These are phyloP conservation scores for Torulaspora microellipsoides DNA, from an alignment of 805 yeast genomes.

Conservation along the genomic window DNA sequence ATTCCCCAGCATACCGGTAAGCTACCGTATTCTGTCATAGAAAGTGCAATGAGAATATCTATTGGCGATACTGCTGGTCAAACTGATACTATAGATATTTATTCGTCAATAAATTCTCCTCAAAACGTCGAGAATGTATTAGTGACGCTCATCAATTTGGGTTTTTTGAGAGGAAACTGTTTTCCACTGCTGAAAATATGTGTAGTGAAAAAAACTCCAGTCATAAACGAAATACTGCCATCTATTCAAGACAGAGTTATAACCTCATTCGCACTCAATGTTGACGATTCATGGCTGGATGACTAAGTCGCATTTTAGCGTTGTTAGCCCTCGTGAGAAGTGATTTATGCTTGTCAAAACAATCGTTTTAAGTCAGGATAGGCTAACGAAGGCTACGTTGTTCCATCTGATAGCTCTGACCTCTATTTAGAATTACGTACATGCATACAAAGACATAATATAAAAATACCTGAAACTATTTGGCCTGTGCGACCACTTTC, in stretches of 20 bases:
- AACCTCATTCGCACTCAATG: constrained; percentile 26
- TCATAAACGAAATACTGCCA: constrained; percentile 28
- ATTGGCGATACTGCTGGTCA: constrained; percentile 10
- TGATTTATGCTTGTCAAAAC: background rate
- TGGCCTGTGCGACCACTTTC: no score
- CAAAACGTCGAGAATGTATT: constrained; percentile 28
- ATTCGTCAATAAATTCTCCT: constrained; percentile 22
- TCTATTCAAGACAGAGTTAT: constrained; percentile 25
- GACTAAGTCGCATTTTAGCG: background rate
- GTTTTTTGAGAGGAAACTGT: constrained; percentile 32
- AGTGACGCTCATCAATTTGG: constrained; percentile 30
- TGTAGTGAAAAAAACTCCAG: constrained; percentile 29
- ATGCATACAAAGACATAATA: no score
- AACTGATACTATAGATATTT: constrained; percentile 14
- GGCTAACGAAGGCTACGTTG: no score
- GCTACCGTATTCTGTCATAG: constrained; percentile 25
- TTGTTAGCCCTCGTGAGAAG: background rate
- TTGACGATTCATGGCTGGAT: constrained; percentile 33
- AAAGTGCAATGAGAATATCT: constrained; percentile 18
- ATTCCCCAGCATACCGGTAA: constrained; percentile 22
- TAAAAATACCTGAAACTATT: no score
- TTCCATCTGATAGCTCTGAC: no score
- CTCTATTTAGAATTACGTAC: no score
- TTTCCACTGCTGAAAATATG: constrained; percentile 29
- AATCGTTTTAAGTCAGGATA: background rate